These are phyloP conservation scores for Kuraishia ogatae DNA, from an alignment of 805 yeast genomes.

Conservation along the genomic window DNA sequence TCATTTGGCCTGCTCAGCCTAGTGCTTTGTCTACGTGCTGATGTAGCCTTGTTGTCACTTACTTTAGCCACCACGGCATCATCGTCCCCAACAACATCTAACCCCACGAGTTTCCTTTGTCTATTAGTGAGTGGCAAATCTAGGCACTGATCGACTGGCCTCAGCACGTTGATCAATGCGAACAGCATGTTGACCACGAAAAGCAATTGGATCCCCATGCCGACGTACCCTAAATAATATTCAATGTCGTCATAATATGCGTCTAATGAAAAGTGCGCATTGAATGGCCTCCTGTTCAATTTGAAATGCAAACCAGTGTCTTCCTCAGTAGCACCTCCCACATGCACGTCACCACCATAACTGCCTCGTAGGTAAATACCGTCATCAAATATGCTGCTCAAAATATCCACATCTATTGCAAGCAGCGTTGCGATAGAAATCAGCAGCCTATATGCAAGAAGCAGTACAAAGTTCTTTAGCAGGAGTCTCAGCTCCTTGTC, in stretches of 20 bases:
- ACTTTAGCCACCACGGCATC: too few relatives aligned
- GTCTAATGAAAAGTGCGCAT: not conserved
- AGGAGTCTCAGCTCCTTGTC: slow-evolving; percentile 27
- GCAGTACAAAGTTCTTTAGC: slow-evolving; percentile 17
- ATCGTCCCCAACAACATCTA: slow-evolving; percentile 13
- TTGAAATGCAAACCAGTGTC: too few relatives aligned
- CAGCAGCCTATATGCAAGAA: slow-evolving; percentile 22
- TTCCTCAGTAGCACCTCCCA: not conserved
- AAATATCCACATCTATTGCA: slow-evolving; percentile 1
- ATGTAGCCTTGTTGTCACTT: too few relatives aligned
- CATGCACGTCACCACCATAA: not conserved
- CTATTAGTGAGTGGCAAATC: slow-evolving; percentile 39
- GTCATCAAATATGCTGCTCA: not conserved
- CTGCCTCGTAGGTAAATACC: not conserved
- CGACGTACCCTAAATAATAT: slow-evolving; percentile 11
- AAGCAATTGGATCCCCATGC: slow-evolving; percentile 5
- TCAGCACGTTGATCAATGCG: slow-evolving; percentile 21
- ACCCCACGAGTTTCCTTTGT: slow-evolving; percentile 39
- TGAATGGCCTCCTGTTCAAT: too few relatives aligned
- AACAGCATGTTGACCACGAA: slow-evolving; percentile 20
- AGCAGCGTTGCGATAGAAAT: slow-evolving; percentile 14
- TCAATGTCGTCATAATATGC: slow-evolving; percentile 6
- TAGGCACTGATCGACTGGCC: slow-evolving; percentile 38
- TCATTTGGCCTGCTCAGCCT: too few relatives aligned
- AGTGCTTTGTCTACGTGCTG: too few relatives aligned